These are phyloP conservation scores for Chaetomiaceae sp. DNA, from an alignment of 2,329 filamentous ascomycete genomes.

Conservation along the genomic window DNA sequence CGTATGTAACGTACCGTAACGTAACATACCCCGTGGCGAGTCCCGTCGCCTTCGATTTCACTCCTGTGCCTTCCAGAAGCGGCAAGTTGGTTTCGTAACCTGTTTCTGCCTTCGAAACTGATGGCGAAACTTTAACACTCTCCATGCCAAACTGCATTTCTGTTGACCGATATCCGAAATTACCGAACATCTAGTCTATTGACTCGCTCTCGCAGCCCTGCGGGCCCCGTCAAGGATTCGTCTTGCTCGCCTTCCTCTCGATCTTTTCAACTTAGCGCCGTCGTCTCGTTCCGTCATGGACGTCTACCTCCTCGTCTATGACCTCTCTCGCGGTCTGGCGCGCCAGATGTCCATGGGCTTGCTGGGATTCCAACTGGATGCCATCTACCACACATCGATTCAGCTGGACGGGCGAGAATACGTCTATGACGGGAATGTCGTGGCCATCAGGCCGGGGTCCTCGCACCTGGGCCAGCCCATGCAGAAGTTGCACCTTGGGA, in stretches of 20 bases:
- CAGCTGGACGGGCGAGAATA: conserved; percentile 83
- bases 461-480: conserved; percentile 86
- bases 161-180: too few relatives aligned
- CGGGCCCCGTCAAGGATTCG: too few relatives aligned
- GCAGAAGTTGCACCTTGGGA: conserved; percentile 69
- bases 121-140: too few relatives aligned
- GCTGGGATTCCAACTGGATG: conserved; percentile 67
- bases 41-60: not conserved
- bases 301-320: conserved; percentile 73
- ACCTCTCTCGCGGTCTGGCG: conserved; percentile 62
- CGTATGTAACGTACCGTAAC: not conserved
- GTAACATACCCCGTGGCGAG: conserved; percentile 5
- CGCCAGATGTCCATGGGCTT: conserved; percentile 50
- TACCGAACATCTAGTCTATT: too few relatives aligned
- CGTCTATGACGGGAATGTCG: conserved; percentile 82
- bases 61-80: conserved; percentile 22
- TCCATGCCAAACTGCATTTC: too few relatives aligned
- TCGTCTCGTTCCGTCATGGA: conserved; percentile 54
- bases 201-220: too few relatives aligned
- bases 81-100: conserved; percentile 19
- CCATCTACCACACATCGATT: conserved; percentile 91
- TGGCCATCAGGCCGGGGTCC: conserved; percentile 71
- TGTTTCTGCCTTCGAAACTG: conserved; percentile 17
- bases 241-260: not conserved
- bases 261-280: not conserved